A percentile compares a stretch with the other conserved stretches of the same genome.
Conservation (phyloP, 2,329 filamentous ascomycete genomes). For the Colletotrichum cereale region DNA sequence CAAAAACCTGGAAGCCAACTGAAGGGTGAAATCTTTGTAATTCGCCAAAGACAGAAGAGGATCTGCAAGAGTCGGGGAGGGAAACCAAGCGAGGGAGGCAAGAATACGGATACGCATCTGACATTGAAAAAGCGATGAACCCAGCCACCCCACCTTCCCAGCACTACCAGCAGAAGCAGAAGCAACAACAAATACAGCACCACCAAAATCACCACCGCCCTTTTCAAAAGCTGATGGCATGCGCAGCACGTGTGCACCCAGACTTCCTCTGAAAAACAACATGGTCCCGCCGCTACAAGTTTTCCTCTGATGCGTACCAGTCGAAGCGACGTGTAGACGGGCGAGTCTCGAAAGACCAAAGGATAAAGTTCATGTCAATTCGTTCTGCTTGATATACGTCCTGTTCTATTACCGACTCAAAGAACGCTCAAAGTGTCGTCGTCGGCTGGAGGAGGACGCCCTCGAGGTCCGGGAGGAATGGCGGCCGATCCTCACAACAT, state of each 20-base stretch:
- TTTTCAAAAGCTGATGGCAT: conserved; percentile 8
- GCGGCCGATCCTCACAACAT: conserved; percentile 41
- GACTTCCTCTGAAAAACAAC: conserved; percentile 13
- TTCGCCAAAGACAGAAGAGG: conserved; percentile 11
- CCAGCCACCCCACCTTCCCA: conserved; percentile 8
- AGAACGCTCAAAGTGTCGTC: conserved; percentile 26
- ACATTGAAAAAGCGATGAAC: conserved; percentile 34
- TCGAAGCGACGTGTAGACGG: conserved; percentile 11
- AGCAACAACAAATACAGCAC: conserved; percentile 31
- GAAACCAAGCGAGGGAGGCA: conserved; percentile 20
- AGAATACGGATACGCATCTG: conserved; percentile 1
- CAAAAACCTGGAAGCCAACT: conserved; percentile 11
- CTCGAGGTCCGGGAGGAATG: conserved; percentile 41
- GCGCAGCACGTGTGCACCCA: conserved; percentile 1
- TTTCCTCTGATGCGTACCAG: conserved; percentile 26
- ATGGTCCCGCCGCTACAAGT: conserved; percentile 11
- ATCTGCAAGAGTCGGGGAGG: conserved; percentile 13
- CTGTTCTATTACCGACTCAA: background rate
- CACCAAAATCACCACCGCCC: background rate
- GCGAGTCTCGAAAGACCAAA: conserved; percentile 5
- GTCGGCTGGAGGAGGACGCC: conserved; percentile 39
- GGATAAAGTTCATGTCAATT: conserved; percentile 5
- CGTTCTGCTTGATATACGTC: background rate
- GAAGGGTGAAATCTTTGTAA: conserved; percentile 21
- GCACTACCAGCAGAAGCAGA: conserved; percentile 15